A percentile compares a stretch with the other conserved stretches of the same genome.
phyloP scores from a whole-genome alignment of 352 stramenopile species.

The Hyaloperonospora arabidopsidis region DNA sequence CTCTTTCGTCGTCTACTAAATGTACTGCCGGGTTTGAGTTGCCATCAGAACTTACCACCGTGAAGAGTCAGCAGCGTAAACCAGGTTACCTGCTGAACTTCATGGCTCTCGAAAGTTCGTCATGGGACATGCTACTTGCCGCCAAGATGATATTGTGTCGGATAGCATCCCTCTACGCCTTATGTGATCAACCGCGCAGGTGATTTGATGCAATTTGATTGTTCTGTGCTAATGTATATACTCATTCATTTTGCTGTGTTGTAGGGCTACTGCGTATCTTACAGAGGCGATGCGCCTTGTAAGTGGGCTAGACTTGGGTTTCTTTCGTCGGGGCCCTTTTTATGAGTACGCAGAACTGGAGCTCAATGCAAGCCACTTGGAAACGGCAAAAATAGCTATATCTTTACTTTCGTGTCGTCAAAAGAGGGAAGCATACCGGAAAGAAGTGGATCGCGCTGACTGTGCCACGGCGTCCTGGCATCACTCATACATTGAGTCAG shows the following conservation, averaged over 20 bases:
- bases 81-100: conserved; percentile 41
- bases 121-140: conserved; percentile 56
- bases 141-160: conserved; percentile 52
- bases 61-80: conserved; percentile 11
- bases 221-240: neutral
- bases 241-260: conserved; percentile 5
- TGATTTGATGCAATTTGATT: conserved; percentile 17
- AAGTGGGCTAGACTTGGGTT: conserved; percentile 40
- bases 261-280: conserved; percentile 46
- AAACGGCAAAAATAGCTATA: conserved; percentile 43
- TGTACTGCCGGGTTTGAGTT: conserved; percentile 28
- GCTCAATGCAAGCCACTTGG: conserved; percentile 35
- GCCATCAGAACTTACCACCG: conserved; percentile 28
- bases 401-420: conserved; percentile 24
- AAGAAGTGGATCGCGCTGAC: neutral
- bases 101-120: conserved; percentile 58
- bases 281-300: conserved; percentile 65
- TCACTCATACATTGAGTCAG: conserved; percentile 16
- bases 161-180: conserved; percentile 49
- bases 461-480: neutral
- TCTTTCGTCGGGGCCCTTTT: conserved; percentile 52
- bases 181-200: conserved; percentile 44
- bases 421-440: neutral
- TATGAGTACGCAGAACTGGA: conserved; percentile 61
- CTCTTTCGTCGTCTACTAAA: conserved; percentile 7